Base-by-base conservation (phyloP, 805 yeast genomes). In the Gaillardinia entomophila region DNA sequence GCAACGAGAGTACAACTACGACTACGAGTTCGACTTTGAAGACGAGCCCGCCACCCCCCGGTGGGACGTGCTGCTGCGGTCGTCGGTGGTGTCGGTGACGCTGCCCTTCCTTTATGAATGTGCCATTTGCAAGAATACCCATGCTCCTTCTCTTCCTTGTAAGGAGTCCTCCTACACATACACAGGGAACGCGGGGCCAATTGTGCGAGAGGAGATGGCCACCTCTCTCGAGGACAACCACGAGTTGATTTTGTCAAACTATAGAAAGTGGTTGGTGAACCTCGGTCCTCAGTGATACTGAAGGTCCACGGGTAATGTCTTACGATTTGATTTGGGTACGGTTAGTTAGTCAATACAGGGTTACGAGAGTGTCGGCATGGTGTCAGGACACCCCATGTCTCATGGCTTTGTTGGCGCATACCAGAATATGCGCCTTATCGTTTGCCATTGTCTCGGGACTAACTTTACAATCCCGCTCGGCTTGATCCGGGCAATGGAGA, bases 221-320 rank as follows among this genome's bases (percentile, higher is more conserved):
- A 37, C 37, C 8, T 32, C 46, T 19, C 27, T 39, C 16, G 16
- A 32, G 8, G 28, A 32, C 16, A 43, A 41, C 26, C 48, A 46
- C 29, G 36, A 47, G 24, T 33, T 46, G 12, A 41, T 50, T 8
- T 42, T 38, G 31, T 25, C 40, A 1, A 54, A 54, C 34, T 54
- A 54, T 33, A 39, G 52, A 31, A 53, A 52, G 35, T 54, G 58
- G 57, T 43, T 53, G 28, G 35, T 23, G 6, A 23, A 23, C 25
- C 13, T 23, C 13, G 5, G 13, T 8, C 25, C 25, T 8, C 13
- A n/a, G 5, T 23, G 10, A 23, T 23, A n/a, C 5, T n/a, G n/a
- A n/a, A n/a, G n/a, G n/a, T n/a, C n/a, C n/a, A n/a, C n/a, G n/a
- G n/a, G n/a, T n/a, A n/a, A n/a, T n/a, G n/a, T n/a, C n/a, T n/a